These are phyloP conservation scores for Tolypocladium nubicola DNA, from an alignment of 2,329 filamentous ascomycete genomes.

Conservation along the genomic window DNA sequence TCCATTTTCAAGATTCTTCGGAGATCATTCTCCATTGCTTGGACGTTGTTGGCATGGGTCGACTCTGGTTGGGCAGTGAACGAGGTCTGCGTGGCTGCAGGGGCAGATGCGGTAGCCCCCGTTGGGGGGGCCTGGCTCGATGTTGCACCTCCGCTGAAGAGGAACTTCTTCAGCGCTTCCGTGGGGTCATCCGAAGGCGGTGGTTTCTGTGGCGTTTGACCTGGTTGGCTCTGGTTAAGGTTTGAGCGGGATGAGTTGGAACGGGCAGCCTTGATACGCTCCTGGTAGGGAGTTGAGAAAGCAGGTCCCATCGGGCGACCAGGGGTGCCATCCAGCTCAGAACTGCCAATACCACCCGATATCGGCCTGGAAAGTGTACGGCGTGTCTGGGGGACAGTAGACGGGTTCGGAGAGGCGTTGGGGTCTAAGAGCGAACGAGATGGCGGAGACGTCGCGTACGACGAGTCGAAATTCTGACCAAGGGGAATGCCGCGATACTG, in stretches of 20 bases:
- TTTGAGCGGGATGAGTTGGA: conserved; percentile 16
- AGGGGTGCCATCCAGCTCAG: conserved; percentile 53
- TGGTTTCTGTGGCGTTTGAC: conserved; percentile 1
- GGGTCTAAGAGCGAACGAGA: conserved; percentile 25
- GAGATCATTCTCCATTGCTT: conserved; percentile 42
- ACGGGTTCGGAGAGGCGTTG: conserved; percentile 10
- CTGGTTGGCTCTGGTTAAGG: conserved; percentile 5
- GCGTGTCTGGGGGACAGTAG: conserved; percentile 13
- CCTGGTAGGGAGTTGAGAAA: conserved; percentile 56
- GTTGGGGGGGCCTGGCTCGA: neutral
- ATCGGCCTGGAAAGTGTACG: conserved; percentile 12
- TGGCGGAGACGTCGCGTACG: conserved; percentile 32
- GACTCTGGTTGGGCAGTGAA: conserved; percentile 3
- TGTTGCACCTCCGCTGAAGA: conserved; percentile 32
- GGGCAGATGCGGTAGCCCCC: neutral
- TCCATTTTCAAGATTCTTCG: conserved; percentile 40
- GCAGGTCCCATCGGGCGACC: conserved; percentile 49
- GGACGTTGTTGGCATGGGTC: conserved; percentile 22
- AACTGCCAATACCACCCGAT: conserved; percentile 14
- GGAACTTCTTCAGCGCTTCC: conserved; percentile 46
- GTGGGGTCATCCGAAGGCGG: conserved; percentile 18
- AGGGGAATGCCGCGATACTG: conserved; percentile 42
- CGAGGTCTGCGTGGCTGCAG: neutral
- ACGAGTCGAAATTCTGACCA: neutral
- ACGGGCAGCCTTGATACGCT: conserved; percentile 48